Evolutionary conservation across 176 grass and related monocot genomes (phyloP).

Genomic region (Carex parvula): DNA sequence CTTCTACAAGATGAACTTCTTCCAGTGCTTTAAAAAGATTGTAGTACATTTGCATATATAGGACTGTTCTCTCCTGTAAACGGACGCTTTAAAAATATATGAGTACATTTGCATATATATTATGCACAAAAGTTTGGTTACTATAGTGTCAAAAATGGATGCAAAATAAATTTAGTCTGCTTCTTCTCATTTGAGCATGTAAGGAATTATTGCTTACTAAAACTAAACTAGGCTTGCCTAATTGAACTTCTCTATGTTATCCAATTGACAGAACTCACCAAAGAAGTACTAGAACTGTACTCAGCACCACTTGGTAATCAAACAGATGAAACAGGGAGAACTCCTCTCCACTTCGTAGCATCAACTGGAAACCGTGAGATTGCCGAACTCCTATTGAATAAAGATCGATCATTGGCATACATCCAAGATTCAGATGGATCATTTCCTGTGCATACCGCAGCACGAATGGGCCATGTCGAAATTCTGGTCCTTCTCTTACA

Average conservation of each 20-base stretch:
- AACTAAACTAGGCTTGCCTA: background rate
- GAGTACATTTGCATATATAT: too few species aligned
- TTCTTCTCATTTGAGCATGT: background rate
- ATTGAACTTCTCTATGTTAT: background rate
- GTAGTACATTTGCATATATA: too few species aligned
- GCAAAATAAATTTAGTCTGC: too few species aligned
- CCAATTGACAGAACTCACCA: background rate
- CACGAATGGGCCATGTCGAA: background rate
- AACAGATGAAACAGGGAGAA: background rate
- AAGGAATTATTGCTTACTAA: background rate
- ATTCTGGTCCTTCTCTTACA: background rate
- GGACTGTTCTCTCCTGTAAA: too few species aligned
- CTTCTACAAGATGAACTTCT: too few species aligned
- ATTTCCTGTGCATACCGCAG: constrained; percentile 18
- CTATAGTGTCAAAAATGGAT: too few species aligned
- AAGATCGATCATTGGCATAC: constrained; percentile 16
- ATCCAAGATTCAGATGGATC: constrained; percentile 6
- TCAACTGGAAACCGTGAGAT: background rate
- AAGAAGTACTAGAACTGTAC: background rate
- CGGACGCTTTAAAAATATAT: too few species aligned
- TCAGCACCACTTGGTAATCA: background rate
- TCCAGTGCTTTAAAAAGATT: too few species aligned
- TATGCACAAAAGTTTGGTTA: too few species aligned
- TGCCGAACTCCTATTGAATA: background rate
- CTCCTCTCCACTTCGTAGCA: constrained; percentile 20